Percentiles rank a stretch among this genome's conserved stretches.
Evolutionary conservation across 139 green algal species (phyloP).

Genomic region (Chlorella sp.): DNA sequence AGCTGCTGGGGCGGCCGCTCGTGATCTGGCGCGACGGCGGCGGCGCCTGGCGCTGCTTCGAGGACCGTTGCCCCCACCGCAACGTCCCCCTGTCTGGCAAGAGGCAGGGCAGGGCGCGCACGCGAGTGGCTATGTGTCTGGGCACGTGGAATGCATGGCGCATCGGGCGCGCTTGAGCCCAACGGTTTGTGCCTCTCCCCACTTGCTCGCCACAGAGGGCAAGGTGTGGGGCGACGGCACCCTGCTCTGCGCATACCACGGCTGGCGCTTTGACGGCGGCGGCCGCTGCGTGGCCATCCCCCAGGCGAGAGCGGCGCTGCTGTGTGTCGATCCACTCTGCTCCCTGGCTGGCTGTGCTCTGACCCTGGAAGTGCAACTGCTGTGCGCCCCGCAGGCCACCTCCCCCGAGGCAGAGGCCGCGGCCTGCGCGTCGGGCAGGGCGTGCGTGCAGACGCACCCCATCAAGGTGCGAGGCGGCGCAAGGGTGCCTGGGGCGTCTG

Average conservation of each 20-base stretch:
- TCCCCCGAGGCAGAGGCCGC: neutral
- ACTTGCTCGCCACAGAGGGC: constrained; percentile 17
- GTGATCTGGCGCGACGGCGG: constrained; percentile 17
- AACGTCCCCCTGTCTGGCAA: constrained; percentile 33
- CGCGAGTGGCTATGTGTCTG: neutral
- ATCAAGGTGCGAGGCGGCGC: too few species aligned
- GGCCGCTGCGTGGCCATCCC: constrained; percentile 45
- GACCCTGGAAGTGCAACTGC: too few species aligned
- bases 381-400: neutral
- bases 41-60: neutral
- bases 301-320: too few species aligned
- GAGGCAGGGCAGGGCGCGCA: neutral
- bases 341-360: too few species aligned
- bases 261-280: constrained; percentile 40
- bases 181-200: neutral
- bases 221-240: constrained; percentile 30
- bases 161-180: neutral
- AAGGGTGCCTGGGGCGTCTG: too few species aligned
- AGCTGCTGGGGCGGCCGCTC: neutral
- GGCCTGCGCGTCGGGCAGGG: neutral
- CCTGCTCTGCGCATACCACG: constrained; percentile 50
- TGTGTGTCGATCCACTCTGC: neutral
- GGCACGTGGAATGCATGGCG: neutral
- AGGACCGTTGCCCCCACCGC: constrained; percentile 44
- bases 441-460: neutral